Base-by-base conservation (phyloP, 306 rosid genomes). In the Cucurbita ficifolia region DNA sequence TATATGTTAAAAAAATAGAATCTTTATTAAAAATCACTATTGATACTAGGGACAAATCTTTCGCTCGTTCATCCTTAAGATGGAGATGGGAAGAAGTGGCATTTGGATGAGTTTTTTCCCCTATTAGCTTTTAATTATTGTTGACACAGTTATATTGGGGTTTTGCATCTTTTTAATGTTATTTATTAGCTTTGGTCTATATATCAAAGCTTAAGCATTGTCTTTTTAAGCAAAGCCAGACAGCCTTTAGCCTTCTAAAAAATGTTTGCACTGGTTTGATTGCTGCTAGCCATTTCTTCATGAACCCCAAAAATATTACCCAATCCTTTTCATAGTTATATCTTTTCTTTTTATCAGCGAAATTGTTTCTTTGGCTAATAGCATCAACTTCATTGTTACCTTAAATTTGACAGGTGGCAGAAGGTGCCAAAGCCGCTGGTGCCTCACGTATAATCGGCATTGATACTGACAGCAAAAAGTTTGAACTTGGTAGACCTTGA, bases 351-450 rank as follows among this genome's bases (percentile, higher is more conserved):
- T 33, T 24, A 49, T 49, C 58, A 4, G 40, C 9, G 10, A 29
- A 11, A 2, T 40, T 38, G 21, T 72, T 36, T 72, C 7, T 39
- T 22, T 72, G 63, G 36, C 18, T 18, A 52, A 54, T 4, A 72
- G 11, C 49, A 53, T 53, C 12, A 18, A 53, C 24, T 75, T 33
- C 61, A 29, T 29, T 72, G 74, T 42, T 72, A 42, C 75, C 68
- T 52, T 49, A 51, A 42, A 63, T 24, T 68, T 75, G 74, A 54
- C 88, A 92, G 98, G 96, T 92, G 42, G 98, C 96, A 7, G 97
- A 92, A 84, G 97, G 97, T 74, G 97, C 97, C 63, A 89, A 88
- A 87, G 8, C 90, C 59, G 98, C 96, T 22, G 98, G 98, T 80
- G 98, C 98, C 57, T 86, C 98, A 1, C 87, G 96, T 42, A 64